Evolutionary conservation across 108 stramenopile genomes (phyloP).

Genomic region (Asterionellopsis glacialis): DNA sequence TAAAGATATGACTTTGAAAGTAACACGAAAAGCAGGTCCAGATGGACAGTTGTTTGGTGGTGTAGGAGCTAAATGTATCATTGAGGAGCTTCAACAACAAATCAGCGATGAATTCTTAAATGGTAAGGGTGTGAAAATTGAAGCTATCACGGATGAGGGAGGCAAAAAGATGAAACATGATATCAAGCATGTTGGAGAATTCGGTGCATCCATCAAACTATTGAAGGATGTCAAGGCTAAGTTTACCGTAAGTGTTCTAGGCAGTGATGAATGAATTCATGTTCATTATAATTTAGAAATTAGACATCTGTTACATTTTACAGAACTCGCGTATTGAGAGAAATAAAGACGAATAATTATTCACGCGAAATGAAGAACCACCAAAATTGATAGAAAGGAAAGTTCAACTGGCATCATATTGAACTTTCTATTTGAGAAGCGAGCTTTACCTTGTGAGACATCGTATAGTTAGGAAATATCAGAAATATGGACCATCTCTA

Average conservation of each 20-base stretch:
- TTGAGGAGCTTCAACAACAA: constrained; percentile 42
- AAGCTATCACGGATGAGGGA: constrained; percentile 32
- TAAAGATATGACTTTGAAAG: constrained; percentile 20
- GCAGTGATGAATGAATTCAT: too few species aligned
- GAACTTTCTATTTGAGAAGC: too few species aligned
- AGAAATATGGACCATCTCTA: too few species aligned
- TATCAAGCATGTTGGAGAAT: constrained; percentile 67
- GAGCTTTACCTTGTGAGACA: too few species aligned
- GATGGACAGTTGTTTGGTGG: constrained; percentile 80
- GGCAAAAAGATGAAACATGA: constrained; percentile 49
- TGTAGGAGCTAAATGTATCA: constrained; percentile 58
- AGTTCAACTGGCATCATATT: too few species aligned
- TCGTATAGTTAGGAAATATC: too few species aligned
- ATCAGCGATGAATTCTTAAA: constrained; percentile 35
- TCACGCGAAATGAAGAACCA: too few species aligned
- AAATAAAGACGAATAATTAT: too few species aligned
- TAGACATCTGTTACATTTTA: too few species aligned
- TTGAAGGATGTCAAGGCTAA: constrained; percentile 44
- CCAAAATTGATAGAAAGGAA: too few species aligned
- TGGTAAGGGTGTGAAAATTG: constrained; percentile 45
- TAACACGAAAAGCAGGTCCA: constrained; percentile 59
- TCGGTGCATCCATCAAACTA: constrained; percentile 37
- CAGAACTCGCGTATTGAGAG: too few species aligned
- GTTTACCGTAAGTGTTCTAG: constrained; percentile 2
- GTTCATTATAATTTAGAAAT: too few species aligned